phyloP scores from a whole-genome alignment of 192 early-diverging fungal species.

The Gonapodya sp. region DNA sequence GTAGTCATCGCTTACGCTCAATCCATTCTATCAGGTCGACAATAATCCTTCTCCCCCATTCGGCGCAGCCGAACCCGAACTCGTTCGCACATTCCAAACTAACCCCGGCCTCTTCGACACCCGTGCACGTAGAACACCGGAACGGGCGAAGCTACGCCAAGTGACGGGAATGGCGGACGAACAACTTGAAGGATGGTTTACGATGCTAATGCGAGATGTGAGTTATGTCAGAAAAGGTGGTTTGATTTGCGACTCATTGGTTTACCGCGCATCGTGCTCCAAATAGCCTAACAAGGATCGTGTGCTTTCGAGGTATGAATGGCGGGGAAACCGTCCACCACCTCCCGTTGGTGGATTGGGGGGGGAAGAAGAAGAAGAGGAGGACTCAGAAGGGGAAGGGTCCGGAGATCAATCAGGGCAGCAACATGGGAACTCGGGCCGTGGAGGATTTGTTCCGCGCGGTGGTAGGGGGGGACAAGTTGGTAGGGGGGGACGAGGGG shows the following conservation, averaged over 20 bases:
- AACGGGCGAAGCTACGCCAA: conserved; percentile 46
- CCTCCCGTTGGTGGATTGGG: conserved; percentile 7
- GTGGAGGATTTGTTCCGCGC: neutral
- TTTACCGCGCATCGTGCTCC: too few relatives aligned
- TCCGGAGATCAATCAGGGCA: too few relatives aligned
- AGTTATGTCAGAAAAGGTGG: too few relatives aligned
- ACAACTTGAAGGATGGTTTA: conserved; percentile 87
- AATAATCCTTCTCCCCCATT: neutral
- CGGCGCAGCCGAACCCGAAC: conserved; percentile 24
- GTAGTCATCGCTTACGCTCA: neutral
- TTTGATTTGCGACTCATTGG: too few relatives aligned
- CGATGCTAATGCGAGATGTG: conserved; percentile 78
- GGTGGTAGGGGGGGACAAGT: conserved; percentile 14
- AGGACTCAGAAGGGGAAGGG: neutral
- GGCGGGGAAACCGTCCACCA: conserved; percentile 34
- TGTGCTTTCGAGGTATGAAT: conserved; percentile 49
- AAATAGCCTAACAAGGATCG: conserved; percentile 54
- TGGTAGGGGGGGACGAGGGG: conserved; percentile 13
- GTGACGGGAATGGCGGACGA: conserved; percentile 74
- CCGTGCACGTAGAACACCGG: conserved; percentile 46
- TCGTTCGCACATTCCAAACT: conserved; percentile 48
- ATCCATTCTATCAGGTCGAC: neutral
- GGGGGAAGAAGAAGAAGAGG: conserved; percentile 11
- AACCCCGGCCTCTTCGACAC: conserved; percentile 56
- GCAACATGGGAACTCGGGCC: neutral